Base-by-base conservation (phyloP, 1,284 basidiomycete genomes). In the Moesziomyces globuligerus region DNA sequence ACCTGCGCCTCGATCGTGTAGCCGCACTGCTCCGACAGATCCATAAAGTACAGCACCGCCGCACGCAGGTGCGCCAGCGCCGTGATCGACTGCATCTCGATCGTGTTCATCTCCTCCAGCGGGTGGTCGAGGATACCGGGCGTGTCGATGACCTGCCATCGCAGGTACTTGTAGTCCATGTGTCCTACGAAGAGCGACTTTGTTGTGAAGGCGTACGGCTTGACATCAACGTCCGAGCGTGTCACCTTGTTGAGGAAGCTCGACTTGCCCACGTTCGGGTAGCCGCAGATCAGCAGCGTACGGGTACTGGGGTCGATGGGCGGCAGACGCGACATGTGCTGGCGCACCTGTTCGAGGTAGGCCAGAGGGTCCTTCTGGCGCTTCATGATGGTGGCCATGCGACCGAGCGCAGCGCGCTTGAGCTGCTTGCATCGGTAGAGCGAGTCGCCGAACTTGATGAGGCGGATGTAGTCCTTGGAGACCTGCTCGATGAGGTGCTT, bases 111-210 rank as follows among this genome's bases (percentile, higher is more conserved):
- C 67, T 82, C 80, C 57, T 82, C 80, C 40, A 82, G 70, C 3
- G 80, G 80, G 49, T 82, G 80, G 48, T 82, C 80, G 43, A 82
- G 62, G 37, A 82, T 82, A 44, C 80, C 80, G 4, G 80, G 80
- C 32, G 80, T 82, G 58, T 82, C 80, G 43, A 82, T 78, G 42
- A 82, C 79, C 52, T 81, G 80, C 80, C 79, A 81, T 37, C 79
- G 78, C 46, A 81, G 75, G 58, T 82, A 82, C 60, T 81, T 82
- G 72, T 82, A 82, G 60, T 82, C 80, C 80, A 82, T 82, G 54
- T 82, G 80, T 39, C 80, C 80, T 28, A 81, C 80, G 23, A 82
- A 82, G 53, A 82, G 76, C 32, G 79, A 81, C 67, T 81, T 82
- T 51, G 80, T 82, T 20, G 80, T 82, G 56, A 82, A 82, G 7